Evolutionary conservation across 179 eudicot species (phyloP), one percentile per base, ranked within the genome.

Genomic region (Vitellaria paradoxa): DNA sequence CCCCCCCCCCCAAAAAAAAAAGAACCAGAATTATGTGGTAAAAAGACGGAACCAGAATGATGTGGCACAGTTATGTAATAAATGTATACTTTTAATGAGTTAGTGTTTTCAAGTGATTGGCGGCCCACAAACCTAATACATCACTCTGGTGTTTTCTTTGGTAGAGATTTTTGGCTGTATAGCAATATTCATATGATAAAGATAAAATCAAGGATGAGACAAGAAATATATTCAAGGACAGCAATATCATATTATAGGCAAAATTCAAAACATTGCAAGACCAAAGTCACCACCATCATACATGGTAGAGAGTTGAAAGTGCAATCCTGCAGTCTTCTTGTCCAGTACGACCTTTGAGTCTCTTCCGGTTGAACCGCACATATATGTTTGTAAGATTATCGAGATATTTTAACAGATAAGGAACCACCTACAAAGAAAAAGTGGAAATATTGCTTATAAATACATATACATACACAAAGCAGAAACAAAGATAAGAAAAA

Each of bases 281-380:
- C 23, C 62, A 52, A 72, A 47, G 56, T 23, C 49, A 56, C 7
- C n/a, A 53, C 50, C 63, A 30, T 14, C 90, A 72, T 88, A 93
- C 97, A 84, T 93, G 89, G 85, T 93, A 96, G 63, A 96, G 86
- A 63, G 98, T 93, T 53, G 99, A 96, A 45, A 96, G 93, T 47
- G 99, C 97, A 78, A 85, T 86, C 85, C 86, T 92, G 89, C 99
- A 96, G 81, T 96, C 99, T 70, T 93, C 92, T 86, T 96, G 93
- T 76, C 94, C 98, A 4, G 96, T 93, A 15, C 98, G 94, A 15
- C 99, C 99, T 86, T 94, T 96, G 24, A 96, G 93, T 76, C 99
- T 90, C 89, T 96, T 96, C 62, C 99, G 96, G 81, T 93, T 96
- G 84, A 96, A 92, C 64, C 99, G 87, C 62, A 96, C 99, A 77